Base-by-base conservation (phyloP, 805 yeast species). In the Ogataea thermomethanolica region DNA sequence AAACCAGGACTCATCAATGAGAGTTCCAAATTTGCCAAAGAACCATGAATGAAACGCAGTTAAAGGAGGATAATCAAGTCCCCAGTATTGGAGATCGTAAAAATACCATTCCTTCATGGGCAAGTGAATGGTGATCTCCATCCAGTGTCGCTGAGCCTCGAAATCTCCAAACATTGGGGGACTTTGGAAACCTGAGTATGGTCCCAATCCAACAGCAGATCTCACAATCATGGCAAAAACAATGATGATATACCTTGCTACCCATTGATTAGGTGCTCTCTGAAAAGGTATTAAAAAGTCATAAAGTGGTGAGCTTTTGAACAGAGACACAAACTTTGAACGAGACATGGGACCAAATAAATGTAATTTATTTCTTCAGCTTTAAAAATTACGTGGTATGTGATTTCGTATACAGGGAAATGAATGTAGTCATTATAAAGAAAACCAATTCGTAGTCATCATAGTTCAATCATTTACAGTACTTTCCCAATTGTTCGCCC, bases 101-200 rank as follows among this genome's bases (percentile, higher is more conserved):
- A 74, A 85, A 58, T 93, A 93, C 99, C 99, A 93, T 46, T 83
- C 51, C 0, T 66, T 61, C 1, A 87, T 62, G 0, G 96, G 93
- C 35, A 90, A 60, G 51, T 80, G 78, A 28, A 71, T 78, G 0
- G 98, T 91, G 38, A 91, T 69, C 59, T 93, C 99, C 76, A 93
- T 73, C 99, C 99, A 93, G 61, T 91, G 99, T 50, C 99, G 75
- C 61, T 93, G 99, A 0, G 98, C 98, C 61, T 93, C 99, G 56
- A 93, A 91, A 59, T 93, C 99, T 6, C 99, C 99, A 67, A 69
- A 79, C 77, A 87, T 77, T 4, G 98, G 98, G 7, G 84, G 79
- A 1, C 70, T 66, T 7, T 65, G 64, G 45, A 62, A 59, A 0
- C 99, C 99, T 15, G 95, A 87, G 56, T 78, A 90, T 4, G 88